A percentile compares a stretch with the other conserved stretches of the same genome.
phyloP scores from a whole-genome alignment of 169 alveolate species.

The Cystoisospora suis region DNA sequence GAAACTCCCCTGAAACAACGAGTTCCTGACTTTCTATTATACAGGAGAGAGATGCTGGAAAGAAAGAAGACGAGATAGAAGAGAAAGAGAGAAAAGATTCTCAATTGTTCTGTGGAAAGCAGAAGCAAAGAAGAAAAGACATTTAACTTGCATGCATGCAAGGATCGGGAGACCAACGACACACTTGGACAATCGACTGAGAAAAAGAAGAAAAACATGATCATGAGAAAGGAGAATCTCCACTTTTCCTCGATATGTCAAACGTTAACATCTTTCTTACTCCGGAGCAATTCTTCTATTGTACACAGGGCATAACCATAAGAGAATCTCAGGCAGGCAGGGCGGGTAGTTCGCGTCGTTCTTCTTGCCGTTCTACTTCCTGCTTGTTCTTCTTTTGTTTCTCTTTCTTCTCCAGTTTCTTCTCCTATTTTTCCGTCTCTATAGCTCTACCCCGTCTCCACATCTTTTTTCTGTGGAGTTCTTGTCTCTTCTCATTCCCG shows the following conservation, averaged over 20 bases:
- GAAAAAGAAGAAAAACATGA: too few species aligned
- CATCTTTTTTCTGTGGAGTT: background rate
- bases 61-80: background rate
- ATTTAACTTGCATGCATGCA: too few species aligned
- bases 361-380: background rate
- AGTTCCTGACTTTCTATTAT: background rate
- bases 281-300: too few species aligned
- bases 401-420: background rate
- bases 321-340: too few species aligned
- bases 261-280: too few species aligned
- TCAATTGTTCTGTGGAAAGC: background rate
- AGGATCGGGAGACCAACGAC: background rate
- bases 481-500: background rate
- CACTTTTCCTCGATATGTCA: too few species aligned
- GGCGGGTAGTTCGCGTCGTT: too few species aligned
- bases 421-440: too few species aligned
- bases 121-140: background rate
- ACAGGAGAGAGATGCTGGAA: background rate
- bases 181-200: too few species aligned
- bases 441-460: background rate
- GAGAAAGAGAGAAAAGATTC: background rate
- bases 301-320: too few species aligned
- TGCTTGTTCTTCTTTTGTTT: background rate
- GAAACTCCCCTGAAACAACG: background rate
- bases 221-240: too few species aligned